A percentile compares a stretch with the other conserved stretches of the same genome.
phyloP scores from a whole-genome alignment of 495 filamentous ascomycete genomes.

The Sabuloglossum arenarium region DNA sequence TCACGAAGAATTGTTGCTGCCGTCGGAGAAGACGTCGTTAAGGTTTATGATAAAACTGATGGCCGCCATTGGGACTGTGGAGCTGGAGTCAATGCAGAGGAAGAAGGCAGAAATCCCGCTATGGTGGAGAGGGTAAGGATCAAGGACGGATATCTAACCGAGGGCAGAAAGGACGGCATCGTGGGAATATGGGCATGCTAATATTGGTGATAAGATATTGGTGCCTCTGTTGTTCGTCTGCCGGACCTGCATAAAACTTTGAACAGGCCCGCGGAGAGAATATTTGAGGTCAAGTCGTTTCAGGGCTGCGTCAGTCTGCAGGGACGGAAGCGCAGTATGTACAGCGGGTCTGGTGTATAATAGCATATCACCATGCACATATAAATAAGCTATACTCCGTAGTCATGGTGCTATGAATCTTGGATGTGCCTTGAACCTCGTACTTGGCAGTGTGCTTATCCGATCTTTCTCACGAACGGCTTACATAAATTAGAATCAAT shows the following conservation, averaged over 20 bases:
- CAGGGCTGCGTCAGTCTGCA: neutral
- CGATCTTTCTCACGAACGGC: neutral
- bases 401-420: no score
- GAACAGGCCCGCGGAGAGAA: neutral
- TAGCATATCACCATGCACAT: neutral
- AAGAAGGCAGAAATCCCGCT: constrained; percentile 34
- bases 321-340: neutral
- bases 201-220: no score
- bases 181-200: constrained; percentile 87
- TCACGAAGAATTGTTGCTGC: constrained; percentile 74
- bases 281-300: neutral
- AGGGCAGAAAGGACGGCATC: constrained; percentile 72
- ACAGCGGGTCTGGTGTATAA: neutral
- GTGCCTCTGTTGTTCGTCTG: no score
- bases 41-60: constrained; percentile 95
- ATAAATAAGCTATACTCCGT: neutral
- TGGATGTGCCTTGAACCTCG: no score
- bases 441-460: no score
- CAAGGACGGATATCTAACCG: constrained; percentile 84
- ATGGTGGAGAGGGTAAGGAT: constrained; percentile 77
- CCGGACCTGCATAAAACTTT: neutral
- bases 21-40: constrained; percentile 78
- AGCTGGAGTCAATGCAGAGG: constrained; percentile 45
- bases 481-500: neutral
- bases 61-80: constrained; percentile 95